phyloP scores from a whole-genome alignment of 1,284 basidiomycete species.

The Trametes sp. region DNA sequence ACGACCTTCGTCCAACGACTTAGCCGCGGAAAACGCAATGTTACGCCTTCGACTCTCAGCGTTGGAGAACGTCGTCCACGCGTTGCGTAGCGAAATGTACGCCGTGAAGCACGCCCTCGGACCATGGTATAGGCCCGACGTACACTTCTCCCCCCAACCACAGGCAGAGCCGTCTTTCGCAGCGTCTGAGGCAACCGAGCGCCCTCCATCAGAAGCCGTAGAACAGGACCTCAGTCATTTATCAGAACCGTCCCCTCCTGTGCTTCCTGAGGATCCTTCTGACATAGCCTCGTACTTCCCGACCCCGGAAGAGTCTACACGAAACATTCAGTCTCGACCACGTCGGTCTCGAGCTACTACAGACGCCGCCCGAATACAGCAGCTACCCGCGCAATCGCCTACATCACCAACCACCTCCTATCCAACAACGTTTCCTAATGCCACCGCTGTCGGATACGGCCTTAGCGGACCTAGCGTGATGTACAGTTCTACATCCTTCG shows the following conservation, averaged over 20 bases:
- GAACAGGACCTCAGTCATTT: constrained; percentile 2
- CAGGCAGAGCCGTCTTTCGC: constrained; percentile 3
- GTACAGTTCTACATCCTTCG: constrained; percentile 20
- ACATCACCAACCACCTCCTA: constrained; percentile 14
- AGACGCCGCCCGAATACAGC: constrained; percentile 10
- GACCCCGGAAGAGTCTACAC: constrained; percentile 30
- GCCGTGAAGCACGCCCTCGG: constrained; percentile 35
- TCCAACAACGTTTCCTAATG: constrained; percentile 8
- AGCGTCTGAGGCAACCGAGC: constrained; percentile 5
- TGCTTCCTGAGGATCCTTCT: constrained; percentile 10
- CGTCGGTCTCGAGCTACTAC: constrained; percentile 13
- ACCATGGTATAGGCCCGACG: constrained; percentile 35
- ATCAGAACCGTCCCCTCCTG: constrained; percentile 12
- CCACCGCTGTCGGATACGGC: constrained; percentile 5
- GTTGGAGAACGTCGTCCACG: constrained; percentile 34
- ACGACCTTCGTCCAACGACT: neutral
- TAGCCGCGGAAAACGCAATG: constrained; percentile 33
- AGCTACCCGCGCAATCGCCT: neutral
- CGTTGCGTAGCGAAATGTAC: constrained; percentile 31
- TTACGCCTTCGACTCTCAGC: constrained; percentile 32
- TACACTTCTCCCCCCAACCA: constrained; percentile 3
- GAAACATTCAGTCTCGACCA: constrained; percentile 16
- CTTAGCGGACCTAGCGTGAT: constrained; percentile 9
- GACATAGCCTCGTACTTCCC: constrained; percentile 62
- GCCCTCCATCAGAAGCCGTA: constrained; percentile 23